Conservation (phyloP, 1,284 basidiomycete genomes). For the Melampsora larici-populina region DNA sequence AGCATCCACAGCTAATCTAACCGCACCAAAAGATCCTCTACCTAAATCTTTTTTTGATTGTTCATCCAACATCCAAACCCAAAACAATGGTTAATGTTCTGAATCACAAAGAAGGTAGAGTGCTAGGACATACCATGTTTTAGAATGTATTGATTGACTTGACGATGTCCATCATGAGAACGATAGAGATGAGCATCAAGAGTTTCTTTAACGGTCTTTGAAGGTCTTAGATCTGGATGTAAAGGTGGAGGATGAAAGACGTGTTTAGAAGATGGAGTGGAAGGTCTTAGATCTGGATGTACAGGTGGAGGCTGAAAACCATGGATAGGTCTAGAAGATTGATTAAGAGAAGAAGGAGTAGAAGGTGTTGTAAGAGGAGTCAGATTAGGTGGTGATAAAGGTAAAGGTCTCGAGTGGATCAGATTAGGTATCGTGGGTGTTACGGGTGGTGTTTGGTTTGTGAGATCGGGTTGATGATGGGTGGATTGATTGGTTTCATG, state of each 20-base stretch:
- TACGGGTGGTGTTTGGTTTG: not conserved
- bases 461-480: not conserved
- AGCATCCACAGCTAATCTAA: slow-evolving; percentile 24
- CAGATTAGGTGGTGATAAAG: not conserved
- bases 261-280: no score
- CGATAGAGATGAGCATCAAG: slow-evolving; percentile 51
- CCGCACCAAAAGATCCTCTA: slow-evolving; percentile 25
- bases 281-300: no score
- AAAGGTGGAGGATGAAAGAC: slow-evolving; percentile 28
- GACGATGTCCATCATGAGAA: slow-evolving; percentile 52
- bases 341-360: not conserved
- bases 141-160: slow-evolving; percentile 56
- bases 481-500: not conserved
- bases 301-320: no score
- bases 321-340: no score
- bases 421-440: not conserved
- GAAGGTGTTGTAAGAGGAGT: not conserved
- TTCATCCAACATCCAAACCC: not conserved
- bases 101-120: no score
- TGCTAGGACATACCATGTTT: slow-evolving; percentile 48
- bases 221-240: slow-evolving; percentile 17
- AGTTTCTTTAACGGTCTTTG: slow-evolving; percentile 53
- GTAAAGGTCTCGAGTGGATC: not conserved
- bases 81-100: no score
- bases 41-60: slow-evolving; percentile 30